phyloP scores from a whole-genome alignment of 148 eudicot species.

The Silene conica region DNA sequence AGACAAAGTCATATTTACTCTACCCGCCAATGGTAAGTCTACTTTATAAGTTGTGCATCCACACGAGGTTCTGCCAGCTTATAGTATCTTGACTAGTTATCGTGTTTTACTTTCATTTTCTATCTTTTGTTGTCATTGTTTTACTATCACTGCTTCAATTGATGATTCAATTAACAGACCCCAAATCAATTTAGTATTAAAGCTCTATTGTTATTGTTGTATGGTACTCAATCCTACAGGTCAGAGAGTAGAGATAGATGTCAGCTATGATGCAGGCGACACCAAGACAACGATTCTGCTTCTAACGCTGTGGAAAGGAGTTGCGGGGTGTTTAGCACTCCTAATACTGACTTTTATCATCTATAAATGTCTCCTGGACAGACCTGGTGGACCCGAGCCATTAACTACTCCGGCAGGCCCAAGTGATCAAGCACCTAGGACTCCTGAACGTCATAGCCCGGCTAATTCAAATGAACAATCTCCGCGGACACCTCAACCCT shows the following conservation, averaged over 20 bases:
- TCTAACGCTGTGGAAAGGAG: slow-evolving; percentile 25
- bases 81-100: neutral
- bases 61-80: neutral
- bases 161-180: neutral
- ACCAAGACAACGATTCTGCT: slow-evolving; percentile 10
- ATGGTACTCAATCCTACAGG: slow-evolving; percentile 34
- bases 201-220: neutral
- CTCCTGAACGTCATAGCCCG: slow-evolving; percentile 43
- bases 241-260: slow-evolving; percentile 59
- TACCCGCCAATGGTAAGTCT: slow-evolving; percentile 56
- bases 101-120: neutral
- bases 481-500: slow-evolving; percentile 77
- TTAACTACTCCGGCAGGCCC: slow-evolving; percentile 23
- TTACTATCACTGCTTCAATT: neutral
- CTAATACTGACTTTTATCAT: slow-evolving; percentile 30
- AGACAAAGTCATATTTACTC: slow-evolving; percentile 53
- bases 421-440: slow-evolving; percentile 31
- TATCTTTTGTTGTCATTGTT: neutral
- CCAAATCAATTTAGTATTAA: neutral
- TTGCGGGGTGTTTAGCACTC: slow-evolving; percentile 22
- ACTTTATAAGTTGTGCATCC: neutral
- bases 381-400: slow-evolving; percentile 26
- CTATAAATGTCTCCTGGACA: slow-evolving; percentile 31
- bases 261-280: slow-evolving; percentile 39
- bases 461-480: slow-evolving; percentile 37